Conservation (phyloP, 805 yeast genomes). For the Cyberlindnera xylosilytica region DNA sequence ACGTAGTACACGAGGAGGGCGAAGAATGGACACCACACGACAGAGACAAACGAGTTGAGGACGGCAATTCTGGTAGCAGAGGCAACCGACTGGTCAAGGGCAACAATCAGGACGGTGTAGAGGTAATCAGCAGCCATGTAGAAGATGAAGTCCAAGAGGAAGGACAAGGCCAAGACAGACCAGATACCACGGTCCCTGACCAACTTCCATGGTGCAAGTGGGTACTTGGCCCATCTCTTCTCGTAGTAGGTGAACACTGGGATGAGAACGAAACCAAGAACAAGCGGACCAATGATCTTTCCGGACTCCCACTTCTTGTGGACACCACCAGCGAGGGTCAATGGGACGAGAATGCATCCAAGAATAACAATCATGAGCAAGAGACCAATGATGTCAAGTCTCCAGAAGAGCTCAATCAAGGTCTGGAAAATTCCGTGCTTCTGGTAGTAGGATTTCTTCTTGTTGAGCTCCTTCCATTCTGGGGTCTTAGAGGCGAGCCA, state of each 20-base stretch:
- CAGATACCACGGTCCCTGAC: conserved; percentile 70
- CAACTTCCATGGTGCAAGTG: conserved; percentile 58
- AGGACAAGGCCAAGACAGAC: conserved; percentile 59
- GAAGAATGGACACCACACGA: conserved; percentile 52
- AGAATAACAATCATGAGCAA: conserved; percentile 51
- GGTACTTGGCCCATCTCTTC: conserved; percentile 41
- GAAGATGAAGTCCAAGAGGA: conserved; percentile 59
- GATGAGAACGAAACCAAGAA: conserved; percentile 58
- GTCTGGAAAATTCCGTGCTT: conserved; percentile 31
- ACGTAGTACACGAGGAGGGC: conserved; percentile 48
- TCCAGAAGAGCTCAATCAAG: conserved; percentile 49
- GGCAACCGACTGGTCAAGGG: conserved; percentile 51
- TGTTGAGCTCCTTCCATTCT: conserved; percentile 43
- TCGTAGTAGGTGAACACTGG: conserved; percentile 41
- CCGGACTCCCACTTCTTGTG: conserved; percentile 54
- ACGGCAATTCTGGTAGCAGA: conserved; percentile 66
- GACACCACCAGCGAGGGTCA: conserved; percentile 72
- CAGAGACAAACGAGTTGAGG: conserved; percentile 59
- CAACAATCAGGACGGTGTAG: conserved; percentile 64
- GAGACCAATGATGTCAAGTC: conserved; percentile 62
- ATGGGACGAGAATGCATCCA: conserved; percentile 67
- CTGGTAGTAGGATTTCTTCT: conserved; percentile 38
- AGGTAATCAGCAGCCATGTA: conserved; percentile 69
- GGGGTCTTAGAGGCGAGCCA: conserved; percentile 47
- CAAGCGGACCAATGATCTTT: conserved; percentile 66